Base-by-base conservation (phyloP, 768 basidiomycete genomes). In the Candolleomyces aberdarensis region DNA sequence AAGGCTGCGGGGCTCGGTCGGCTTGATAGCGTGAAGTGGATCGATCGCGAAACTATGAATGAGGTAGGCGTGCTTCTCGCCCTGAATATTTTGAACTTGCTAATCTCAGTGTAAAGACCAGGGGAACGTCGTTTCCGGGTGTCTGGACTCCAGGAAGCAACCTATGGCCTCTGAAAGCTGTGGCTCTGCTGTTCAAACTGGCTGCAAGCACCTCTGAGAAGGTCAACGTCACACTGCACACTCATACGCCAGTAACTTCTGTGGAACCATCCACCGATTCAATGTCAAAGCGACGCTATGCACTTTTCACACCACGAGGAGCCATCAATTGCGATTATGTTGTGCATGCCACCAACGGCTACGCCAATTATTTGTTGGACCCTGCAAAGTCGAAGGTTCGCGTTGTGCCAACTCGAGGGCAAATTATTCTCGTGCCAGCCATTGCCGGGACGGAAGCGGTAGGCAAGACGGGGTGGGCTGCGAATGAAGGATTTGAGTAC, bases 301-400 rank as follows among this genome's bases (percentile, higher is more conserved):
- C 67, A 0, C 70, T 91, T 13, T 64, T 69, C 4, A 95, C 93
- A 0, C 81, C 86, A 0, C 82, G 92, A n/a, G 93, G 94, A 1
- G 64, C 67, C 1, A 70, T 94, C 20, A 46, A 69, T 4, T 86
- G 89, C 63, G 72, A 77, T 19, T 85, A 86, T 61, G 82, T 96
- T 48, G 76, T 97, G 4, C 92, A 95, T 69, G 92, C 92, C 0
- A 95, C 92, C 10, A 97, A 97, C 66, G 95, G 78, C 0, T 95
- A 96, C 62, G 83, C 87, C 11, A 83, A 87, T 3, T 80, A 89
- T 65, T 82, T 96, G 40, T 77, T 97, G n/a, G 89, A 91, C 0
- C 60, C 53, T 32, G 50, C 31, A 44, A 49, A 14, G 62, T 65
- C 0, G n/a, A 44, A 31, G 15, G 46, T 60, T 6, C 82, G 83